Base-by-base conservation (phyloP, 164 flowering plant species). In the Liriodendron chinense region DNA sequence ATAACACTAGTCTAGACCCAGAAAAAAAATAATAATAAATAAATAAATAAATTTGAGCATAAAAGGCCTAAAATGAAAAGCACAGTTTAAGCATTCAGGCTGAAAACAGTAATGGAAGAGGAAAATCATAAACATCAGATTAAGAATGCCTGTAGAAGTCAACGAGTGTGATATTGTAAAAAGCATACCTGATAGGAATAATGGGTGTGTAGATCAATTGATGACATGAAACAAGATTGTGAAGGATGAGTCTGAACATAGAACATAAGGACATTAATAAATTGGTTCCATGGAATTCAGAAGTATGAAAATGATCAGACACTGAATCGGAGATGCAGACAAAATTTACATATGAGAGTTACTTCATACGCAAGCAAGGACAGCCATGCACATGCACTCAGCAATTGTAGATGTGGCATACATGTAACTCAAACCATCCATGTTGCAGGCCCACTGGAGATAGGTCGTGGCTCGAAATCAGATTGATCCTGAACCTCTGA, bases 141-240 rank as follows among this genome's bases (percentile, higher is more conserved):
- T 9, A 12, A 53, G 59, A 53, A 53, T 53, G 59, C 9, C 59
- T 34, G 18, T 16, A 53, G 59, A 53, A 53, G 59, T 49, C 18
- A 16, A 16, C 18, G 18, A 53, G 18, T 10, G 43, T 34, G 43
- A 34, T 3, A 34, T 5, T 2, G 18, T 16, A 53, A 53, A 22
- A 24, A 13, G 4, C 56, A 26, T 73, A 80, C 98, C 97, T 96
- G 99, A 83, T 96, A 96, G 67, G 97, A 90, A 77, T 96, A 96
- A 74, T 96, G 99, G 20, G 98, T 96, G 81, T 96, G 99, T 70
- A 96, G 77, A 86, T 96, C 99, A 68, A 96, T 80, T 9, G 98
- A 96, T 26, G 99, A 94, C 98, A 94, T 96, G 84, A 96, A 96
- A 84, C 99, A 96, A 69, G 98, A 92, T 78, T 96, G 99, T 3